phyloP scores from a whole-genome alignment of 1,284 basidiomycete species.

The Fomes fomentarius region DNA sequence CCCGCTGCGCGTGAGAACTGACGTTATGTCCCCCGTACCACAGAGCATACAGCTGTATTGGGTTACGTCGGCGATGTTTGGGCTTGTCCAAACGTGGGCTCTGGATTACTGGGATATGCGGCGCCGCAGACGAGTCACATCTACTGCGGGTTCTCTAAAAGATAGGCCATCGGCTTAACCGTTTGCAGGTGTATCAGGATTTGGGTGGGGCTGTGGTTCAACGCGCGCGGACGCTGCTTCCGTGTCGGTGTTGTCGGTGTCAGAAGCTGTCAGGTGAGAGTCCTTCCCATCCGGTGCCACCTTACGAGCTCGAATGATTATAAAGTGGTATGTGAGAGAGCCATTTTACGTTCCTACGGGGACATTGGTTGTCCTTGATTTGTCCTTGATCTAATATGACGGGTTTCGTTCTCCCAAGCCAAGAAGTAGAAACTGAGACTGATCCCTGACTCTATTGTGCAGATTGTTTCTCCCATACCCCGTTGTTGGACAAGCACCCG shows the following conservation, averaged over 20 bases:
- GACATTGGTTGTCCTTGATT: conserved; percentile 55
- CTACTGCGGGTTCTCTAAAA: conserved; percentile 4
- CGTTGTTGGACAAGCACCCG: conserved; percentile 3
- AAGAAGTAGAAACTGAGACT: background rate
- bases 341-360: conserved; percentile 39
- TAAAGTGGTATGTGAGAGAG: conserved; percentile 72
- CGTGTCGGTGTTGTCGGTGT: background rate
- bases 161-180: conserved; percentile 11
- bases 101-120: conserved; percentile 66
- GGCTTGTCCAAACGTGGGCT: conserved; percentile 78
- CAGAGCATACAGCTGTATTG: conserved; percentile 84
- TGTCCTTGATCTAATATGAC: conserved; percentile 91
- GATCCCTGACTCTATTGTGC: conserved; percentile 1
- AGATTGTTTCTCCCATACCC: background rate
- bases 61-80: conserved; percentile 82
- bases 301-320: conserved; percentile 56
- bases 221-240: too few species aligned
- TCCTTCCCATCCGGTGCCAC: conserved; percentile 11
- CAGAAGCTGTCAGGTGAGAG: conserved; percentile 3
- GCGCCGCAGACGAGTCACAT: conserved; percentile 37
- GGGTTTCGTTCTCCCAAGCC: conserved; percentile 7
- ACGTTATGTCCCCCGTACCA: background rate
- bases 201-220: too few species aligned
- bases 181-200: background rate
- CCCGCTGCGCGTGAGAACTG: background rate